These are phyloP conservation scores for Medicago truncatula DNA, from an alignment of 306 rosid genomes.

Conservation along the genomic window MtrunA17r5.0-ANR NC_053049.1:6123501-6124000, in stretches of 20 bases:
- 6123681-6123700: constrained; percentile 29
- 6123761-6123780: constrained; percentile 19
- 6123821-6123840: not conserved
- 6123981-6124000: not conserved
- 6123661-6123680: not conserved
- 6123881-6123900: not conserved
- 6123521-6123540: not conserved
- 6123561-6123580: not conserved
- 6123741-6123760: constrained; percentile 22
- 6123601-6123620: too few species aligned
- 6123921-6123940: constrained; percentile 11
- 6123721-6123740: constrained; percentile 11
- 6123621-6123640: too few species aligned
- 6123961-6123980: not conserved
- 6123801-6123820: not conserved
- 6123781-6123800: not conserved
- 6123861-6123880: constrained; percentile 18
- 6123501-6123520: not conserved
- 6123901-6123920: constrained; percentile 6
- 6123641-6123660: constrained; percentile 18
- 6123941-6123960: constrained; percentile 28
- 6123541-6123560: constrained; percentile 33
- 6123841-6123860: constrained; percentile 1
- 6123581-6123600: too few species aligned
- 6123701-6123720: not conserved